A percentile compares a stretch with the other conserved stretches of the same genome.
Evolutionary conservation across 352 stramenopile species (phyloP).

Genomic region (Phytophthora agathidicida): DNA sequence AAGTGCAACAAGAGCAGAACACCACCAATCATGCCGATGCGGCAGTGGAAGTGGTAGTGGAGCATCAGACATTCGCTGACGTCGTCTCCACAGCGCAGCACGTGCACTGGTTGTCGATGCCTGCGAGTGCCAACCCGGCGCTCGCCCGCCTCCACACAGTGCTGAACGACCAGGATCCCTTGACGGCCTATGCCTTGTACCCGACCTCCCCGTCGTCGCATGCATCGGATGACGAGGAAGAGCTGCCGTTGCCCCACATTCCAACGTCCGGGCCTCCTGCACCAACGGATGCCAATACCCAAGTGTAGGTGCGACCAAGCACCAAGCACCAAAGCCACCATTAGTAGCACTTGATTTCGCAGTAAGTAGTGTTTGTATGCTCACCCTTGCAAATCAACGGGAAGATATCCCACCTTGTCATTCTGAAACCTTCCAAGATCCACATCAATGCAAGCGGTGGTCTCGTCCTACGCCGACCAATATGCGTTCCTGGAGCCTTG

Average conservation of each 20-base stretch:
- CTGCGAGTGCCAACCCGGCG: conserved; percentile 31
- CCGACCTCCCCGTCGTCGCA: conserved; percentile 26
- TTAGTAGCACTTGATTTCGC: conserved; percentile 20
- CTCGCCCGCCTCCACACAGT: conserved; percentile 46
- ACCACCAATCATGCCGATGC: neutral
- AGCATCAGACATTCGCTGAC: conserved; percentile 32
- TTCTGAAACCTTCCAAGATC: conserved; percentile 19
- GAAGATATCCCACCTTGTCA: neutral
- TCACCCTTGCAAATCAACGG: conserved; percentile 9
- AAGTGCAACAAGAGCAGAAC: neutral
- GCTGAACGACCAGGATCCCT: conserved; percentile 35
- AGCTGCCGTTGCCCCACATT: conserved; percentile 29
- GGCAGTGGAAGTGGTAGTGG: conserved; percentile 24
- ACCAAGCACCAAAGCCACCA: conserved; percentile 6
- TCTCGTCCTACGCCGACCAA: conserved; percentile 14
- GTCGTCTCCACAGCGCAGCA: conserved; percentile 28
- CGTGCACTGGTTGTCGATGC: conserved; percentile 43
- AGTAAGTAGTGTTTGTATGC: conserved; percentile 10
- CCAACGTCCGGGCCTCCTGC: conserved; percentile 20
- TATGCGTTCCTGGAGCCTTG: conserved; percentile 37
- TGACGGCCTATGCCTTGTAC: conserved; percentile 48
- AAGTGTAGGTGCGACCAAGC: conserved; percentile 15
- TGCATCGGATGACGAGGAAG: conserved; percentile 8
- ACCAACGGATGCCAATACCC: conserved; percentile 5
- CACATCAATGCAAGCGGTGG: conserved; percentile 3